A percentile compares a stretch with the other conserved stretches of the same genome.
Evolutionary conservation across 2,329 filamentous ascomycete species (phyloP).

Genomic region (Aspergillus phoenicis): DNA sequence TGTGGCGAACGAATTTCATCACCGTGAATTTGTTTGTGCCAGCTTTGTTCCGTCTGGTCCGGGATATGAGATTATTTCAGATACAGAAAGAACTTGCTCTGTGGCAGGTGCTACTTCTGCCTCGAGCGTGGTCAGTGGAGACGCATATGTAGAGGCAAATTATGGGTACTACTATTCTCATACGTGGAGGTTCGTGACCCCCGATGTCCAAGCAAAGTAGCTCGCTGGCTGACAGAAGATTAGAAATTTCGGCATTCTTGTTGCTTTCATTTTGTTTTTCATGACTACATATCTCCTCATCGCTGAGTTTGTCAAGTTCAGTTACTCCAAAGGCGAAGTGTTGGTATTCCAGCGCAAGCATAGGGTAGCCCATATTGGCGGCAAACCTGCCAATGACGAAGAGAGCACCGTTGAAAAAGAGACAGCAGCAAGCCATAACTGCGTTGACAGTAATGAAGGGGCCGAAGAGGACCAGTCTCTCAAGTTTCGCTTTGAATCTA

Average conservation of each 20-base stretch:
- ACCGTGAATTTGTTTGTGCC: constrained; percentile 58
- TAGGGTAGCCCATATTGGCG: neutral
- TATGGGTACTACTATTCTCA: constrained; percentile 61
- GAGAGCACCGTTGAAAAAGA: neutral
- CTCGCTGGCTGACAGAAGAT: neutral
- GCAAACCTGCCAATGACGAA: neutral
- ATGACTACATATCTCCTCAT: constrained; percentile 57
- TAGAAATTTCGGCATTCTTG: constrained; percentile 65
- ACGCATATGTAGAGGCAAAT: constrained; percentile 55
- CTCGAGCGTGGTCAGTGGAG: constrained; percentile 58
- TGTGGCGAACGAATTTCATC: constrained; percentile 77
- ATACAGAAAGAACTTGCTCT: constrained; percentile 51
- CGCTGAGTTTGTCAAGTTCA: constrained; percentile 48
- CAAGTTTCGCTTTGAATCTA: constrained; percentile 56
- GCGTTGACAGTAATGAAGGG: neutral
- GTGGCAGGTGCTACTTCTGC: constrained; percentile 60
- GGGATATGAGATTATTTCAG: constrained; percentile 41
- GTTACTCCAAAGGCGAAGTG: constrained; percentile 15
- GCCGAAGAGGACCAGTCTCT: neutral
- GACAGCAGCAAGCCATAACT: neutral
- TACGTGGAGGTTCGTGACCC: constrained; percentile 54
- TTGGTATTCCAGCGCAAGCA: constrained; percentile 17
- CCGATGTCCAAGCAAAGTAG: neutral
- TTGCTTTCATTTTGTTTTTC: constrained; percentile 64
- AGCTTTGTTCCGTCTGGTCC: constrained; percentile 43